Base-by-base conservation (phyloP, 768 basidiomycete genomes). In the Russula sp. region DNA sequence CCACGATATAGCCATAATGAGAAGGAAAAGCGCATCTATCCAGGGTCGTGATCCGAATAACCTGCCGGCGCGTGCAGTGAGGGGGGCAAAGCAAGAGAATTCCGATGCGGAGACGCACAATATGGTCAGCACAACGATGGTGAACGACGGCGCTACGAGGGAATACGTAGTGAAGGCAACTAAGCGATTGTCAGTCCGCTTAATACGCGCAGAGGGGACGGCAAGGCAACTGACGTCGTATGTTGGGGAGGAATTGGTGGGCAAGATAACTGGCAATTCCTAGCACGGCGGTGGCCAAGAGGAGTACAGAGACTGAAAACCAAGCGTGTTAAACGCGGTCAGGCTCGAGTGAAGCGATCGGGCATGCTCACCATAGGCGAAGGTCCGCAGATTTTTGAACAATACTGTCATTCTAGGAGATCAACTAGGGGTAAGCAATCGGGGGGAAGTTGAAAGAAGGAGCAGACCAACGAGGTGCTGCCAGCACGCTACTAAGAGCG, bases 101-200 rank as follows among this genome's bases (percentile, higher is more conserved):
- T 8, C 58, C 22, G 27, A 62, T 55, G 55, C 39, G 57, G 50
- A 39, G 9, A 66, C 62, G 20, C 16, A 58, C 47, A 57, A 34
- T 34, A 20, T 3, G 32, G 37, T 35, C 67, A 54, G 14, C 11
- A 58, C 14, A 22, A 22, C 39, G 27, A 34, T 82, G 14, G 88
- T 89, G 27, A 84, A 55, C 3, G 86, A 82, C 14, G 89, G 81
- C 2, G 84, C 81, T 55, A 91, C 68, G 59, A 91, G 74, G 0
- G 86, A 75, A 72, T 86, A 91, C 40, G 88, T 84, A 6, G 80
- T 82, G 69, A 87, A 92, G 71, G 87, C 86, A 69, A 74, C 90
- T 91, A 51, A 55, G 42, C 27, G 20, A 37, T 32, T 22, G 49
- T 64, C 54, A 64, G 50, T 39, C 32, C 31, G n/a, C 37, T 32